These are phyloP conservation scores for Haberlea rhodopensis DNA, from an alignment of 257 asterid species.

Conservation along the genomic window DNA sequence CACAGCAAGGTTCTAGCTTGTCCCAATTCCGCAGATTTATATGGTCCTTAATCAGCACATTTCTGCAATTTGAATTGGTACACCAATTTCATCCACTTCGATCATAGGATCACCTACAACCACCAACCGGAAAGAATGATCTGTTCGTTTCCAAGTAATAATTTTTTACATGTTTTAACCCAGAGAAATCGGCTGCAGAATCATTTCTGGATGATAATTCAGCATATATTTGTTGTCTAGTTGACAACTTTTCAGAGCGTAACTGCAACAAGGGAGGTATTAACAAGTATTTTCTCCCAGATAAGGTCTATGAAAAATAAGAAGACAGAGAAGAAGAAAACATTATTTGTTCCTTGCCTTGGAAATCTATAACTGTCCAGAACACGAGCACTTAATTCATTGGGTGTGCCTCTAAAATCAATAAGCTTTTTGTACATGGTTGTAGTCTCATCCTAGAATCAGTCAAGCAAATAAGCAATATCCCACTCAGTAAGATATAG, in stretches of 20 bases:
- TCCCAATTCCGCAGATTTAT: conserved; percentile 59
- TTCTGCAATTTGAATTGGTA: conserved; percentile 71
- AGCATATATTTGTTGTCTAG: conserved; percentile 46
- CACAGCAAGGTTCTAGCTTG: conserved; percentile 55
- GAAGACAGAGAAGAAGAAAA: conserved; percentile 15
- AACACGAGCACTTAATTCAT: conserved; percentile 76
- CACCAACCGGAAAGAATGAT: conserved; percentile 84
- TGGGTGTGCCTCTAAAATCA: conserved; percentile 75
- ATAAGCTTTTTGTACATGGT: conserved; percentile 59
- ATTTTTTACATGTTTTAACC: conserved; percentile 68
- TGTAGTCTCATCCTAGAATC: conserved; percentile 70
- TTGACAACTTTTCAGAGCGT: conserved; percentile 66
- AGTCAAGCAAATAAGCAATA: conserved; percentile 24
- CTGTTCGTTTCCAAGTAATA: conserved; percentile 78
- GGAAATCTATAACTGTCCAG: conserved; percentile 67
- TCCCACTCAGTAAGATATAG: conserved; percentile 19
- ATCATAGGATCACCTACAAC: conserved; percentile 87
- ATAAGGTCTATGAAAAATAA: conserved; percentile 9
- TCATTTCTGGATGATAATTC: conserved; percentile 46
- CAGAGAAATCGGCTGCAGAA: conserved; percentile 63
- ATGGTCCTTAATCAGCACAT: conserved; percentile 55
- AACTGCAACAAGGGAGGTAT: conserved; percentile 56
- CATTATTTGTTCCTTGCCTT: conserved; percentile 58
- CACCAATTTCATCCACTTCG: conserved; percentile 70
- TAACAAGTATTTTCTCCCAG: conserved; percentile 21